phyloP scores from a whole-genome alignment of 306 rosid genomes.

The Cicer arietinum region DNA sequence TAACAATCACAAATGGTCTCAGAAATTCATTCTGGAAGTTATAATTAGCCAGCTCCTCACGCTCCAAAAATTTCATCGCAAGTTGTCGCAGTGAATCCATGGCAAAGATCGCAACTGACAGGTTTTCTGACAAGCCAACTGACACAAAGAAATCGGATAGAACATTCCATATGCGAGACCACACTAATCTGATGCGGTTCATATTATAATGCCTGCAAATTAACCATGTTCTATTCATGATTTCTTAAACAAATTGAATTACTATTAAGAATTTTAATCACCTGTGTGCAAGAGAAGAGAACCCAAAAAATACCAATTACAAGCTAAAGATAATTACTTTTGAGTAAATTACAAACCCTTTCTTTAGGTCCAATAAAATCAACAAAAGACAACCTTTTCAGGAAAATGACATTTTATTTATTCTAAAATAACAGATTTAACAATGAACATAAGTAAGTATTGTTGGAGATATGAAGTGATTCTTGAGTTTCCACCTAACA shows the following conservation, averaged over 20 bases:
- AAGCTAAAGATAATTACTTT: slow-evolving; percentile 20
- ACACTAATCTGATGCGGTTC: slow-evolving; percentile 97
- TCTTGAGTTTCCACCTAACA: slow-evolving; percentile 14
- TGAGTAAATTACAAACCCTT: slow-evolving; percentile 25
- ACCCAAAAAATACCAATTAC: slow-evolving; percentile 24
- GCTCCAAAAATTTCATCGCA: slow-evolving; percentile 98
- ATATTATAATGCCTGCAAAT: slow-evolving; percentile 97
- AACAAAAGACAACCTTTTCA: background rate
- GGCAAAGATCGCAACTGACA: slow-evolving; percentile 97
- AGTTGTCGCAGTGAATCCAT: slow-evolving; percentile 99
- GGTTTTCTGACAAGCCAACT: slow-evolving; percentile 93
- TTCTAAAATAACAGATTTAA: slow-evolving; percentile 35
- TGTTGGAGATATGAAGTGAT: slow-evolving; percentile 14
- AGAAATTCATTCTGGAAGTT: slow-evolving; percentile 98
- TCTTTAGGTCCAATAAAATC: slow-evolving; percentile 7
- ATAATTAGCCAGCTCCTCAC: slow-evolving; percentile 97
- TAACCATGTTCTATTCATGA: slow-evolving; percentile 44
- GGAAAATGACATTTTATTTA: slow-evolving; percentile 20
- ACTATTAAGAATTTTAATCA: slow-evolving; percentile 36
- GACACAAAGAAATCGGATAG: slow-evolving; percentile 98
- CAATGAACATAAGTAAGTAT: slow-evolving; percentile 5
- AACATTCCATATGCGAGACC: slow-evolving; percentile 99
- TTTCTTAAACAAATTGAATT: slow-evolving; percentile 28
- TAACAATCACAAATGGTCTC: slow-evolving; percentile 95
- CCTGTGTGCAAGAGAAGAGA: slow-evolving; percentile 14